Evolutionary conservation across 768 basidiomycete species (phyloP).

Genomic region (Cubamyces sp.): DNA sequence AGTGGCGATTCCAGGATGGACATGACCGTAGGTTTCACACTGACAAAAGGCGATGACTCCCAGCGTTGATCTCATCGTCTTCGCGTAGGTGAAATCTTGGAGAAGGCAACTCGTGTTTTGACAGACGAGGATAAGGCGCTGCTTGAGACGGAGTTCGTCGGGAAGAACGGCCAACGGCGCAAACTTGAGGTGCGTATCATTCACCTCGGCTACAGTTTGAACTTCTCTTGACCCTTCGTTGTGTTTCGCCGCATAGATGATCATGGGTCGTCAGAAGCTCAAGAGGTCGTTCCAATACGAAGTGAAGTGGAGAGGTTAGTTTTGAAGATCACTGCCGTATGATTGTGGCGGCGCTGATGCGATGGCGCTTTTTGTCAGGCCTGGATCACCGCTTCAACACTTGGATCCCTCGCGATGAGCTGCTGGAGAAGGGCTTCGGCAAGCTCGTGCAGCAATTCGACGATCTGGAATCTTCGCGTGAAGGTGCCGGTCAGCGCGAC

Average conservation of each 20-base stretch:
- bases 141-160: constrained; percentile 86
- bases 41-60: constrained; percentile 5
- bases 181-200: constrained; percentile 75
- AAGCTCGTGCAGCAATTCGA: constrained; percentile 95
- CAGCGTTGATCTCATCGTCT: neutral
- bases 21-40: constrained; percentile 75
- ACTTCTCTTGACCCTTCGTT: neutral
- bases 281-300: constrained; percentile 97
- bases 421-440: constrained; percentile 83
- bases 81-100: constrained; percentile 75
- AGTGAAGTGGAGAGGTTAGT: constrained; percentile 71
- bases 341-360: neutral
- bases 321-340: neutral
- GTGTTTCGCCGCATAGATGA: constrained; percentile 48
- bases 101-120: constrained; percentile 89
- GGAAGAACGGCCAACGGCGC: constrained; percentile 87
- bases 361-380: constrained; percentile 32
- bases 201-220: neutral
- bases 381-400: constrained; percentile 87
- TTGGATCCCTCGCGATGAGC: constrained; percentile 88
- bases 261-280: constrained; percentile 95
- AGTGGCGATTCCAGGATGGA: constrained; percentile 99
- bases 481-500: constrained; percentile 92
- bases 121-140: constrained; percentile 82
- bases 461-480: constrained; percentile 93